phyloP scores from a whole-genome alignment of 306 rosid genomes.

The Prosopis cineraria region DNA sequence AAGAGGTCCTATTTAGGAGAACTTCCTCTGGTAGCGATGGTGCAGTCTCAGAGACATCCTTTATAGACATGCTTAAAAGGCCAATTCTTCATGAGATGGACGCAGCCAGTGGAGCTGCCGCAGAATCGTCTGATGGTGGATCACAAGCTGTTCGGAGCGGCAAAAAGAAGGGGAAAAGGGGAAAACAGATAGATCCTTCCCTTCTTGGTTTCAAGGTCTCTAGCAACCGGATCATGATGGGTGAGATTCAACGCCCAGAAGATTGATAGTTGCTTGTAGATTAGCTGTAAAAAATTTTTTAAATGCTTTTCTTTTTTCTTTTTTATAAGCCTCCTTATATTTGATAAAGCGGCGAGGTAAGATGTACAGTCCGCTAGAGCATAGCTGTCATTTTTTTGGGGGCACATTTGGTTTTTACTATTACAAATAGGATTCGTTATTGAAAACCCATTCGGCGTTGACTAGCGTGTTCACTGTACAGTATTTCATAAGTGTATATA shows the following conservation, averaged over 20 bases:
- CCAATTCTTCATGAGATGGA: constrained; percentile 58
- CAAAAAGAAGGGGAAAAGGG: constrained; percentile 79
- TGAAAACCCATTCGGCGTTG: constrained; percentile 11
- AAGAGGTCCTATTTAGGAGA: constrained; percentile 53
- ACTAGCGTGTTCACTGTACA: constrained; percentile 46
- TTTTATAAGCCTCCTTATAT: neutral
- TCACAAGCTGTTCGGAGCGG: constrained; percentile 54
- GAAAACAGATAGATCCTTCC: constrained; percentile 78
- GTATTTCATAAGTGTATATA: constrained; percentile 50
- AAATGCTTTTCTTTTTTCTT: neutral
- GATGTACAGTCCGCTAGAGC: constrained; percentile 51
- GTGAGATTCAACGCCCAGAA: constrained; percentile 73
- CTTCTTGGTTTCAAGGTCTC: constrained; percentile 83
- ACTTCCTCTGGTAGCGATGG: constrained; percentile 64
- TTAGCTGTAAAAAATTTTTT: constrained; percentile 33
- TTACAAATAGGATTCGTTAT: constrained; percentile 13
- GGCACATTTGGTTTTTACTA: constrained; percentile 22
- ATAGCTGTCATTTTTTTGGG: constrained; percentile 34
- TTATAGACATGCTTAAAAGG: constrained; percentile 70
- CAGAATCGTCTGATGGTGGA: constrained; percentile 52
- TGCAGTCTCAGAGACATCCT: constrained; percentile 63
- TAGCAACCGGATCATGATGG: constrained; percentile 79
- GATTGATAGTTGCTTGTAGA: constrained; percentile 51
- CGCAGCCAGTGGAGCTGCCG: constrained; percentile 35
- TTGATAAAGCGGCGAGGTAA: neutral